Conservation (phyloP, 306 rosid genomes). For the Dalbergia cultrata region DNA sequence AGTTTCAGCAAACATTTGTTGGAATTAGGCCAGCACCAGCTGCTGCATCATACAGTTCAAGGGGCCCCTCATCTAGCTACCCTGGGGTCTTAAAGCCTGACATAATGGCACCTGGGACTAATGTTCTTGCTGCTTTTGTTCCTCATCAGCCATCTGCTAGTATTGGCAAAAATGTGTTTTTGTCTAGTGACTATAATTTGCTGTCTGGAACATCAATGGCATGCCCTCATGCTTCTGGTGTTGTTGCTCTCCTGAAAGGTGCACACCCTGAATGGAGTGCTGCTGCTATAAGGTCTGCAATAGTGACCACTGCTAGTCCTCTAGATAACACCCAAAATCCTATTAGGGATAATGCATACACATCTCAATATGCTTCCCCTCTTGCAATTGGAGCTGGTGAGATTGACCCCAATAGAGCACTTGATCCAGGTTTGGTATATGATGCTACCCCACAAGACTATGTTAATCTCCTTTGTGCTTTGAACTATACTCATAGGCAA, state of each 20-base stretch:
- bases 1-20: slow-evolving; percentile 46
- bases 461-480: slow-evolving; percentile 56
- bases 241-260: slow-evolving; percentile 45
- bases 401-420: slow-evolving; percentile 62
- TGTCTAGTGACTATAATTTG: slow-evolving; percentile 42
- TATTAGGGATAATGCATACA: slow-evolving; percentile 44
- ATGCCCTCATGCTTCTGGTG: slow-evolving; percentile 46
- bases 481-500: slow-evolving; percentile 45
- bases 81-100: slow-evolving; percentile 50
- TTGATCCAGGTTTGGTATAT: slow-evolving; percentile 61
- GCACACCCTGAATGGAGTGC: slow-evolving; percentile 48
- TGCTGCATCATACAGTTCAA: slow-evolving; percentile 49
- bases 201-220: slow-evolving; percentile 55
- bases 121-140: slow-evolving; percentile 45
- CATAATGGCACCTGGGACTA: slow-evolving; percentile 52
- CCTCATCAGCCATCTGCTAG: neutral
- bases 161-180: slow-evolving; percentile 40
- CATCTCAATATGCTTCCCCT: slow-evolving; percentile 52
- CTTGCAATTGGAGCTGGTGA: slow-evolving; percentile 62
- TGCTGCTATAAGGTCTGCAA: slow-evolving; percentile 50
- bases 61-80: slow-evolving; percentile 54
- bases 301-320: slow-evolving; percentile 46
- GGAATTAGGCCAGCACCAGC: slow-evolving; percentile 57
- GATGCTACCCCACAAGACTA: slow-evolving; percentile 66
- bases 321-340: slow-evolving; percentile 47